Conservation (phyloP, 345 rosid species). For the Turritis glabra region DNA sequence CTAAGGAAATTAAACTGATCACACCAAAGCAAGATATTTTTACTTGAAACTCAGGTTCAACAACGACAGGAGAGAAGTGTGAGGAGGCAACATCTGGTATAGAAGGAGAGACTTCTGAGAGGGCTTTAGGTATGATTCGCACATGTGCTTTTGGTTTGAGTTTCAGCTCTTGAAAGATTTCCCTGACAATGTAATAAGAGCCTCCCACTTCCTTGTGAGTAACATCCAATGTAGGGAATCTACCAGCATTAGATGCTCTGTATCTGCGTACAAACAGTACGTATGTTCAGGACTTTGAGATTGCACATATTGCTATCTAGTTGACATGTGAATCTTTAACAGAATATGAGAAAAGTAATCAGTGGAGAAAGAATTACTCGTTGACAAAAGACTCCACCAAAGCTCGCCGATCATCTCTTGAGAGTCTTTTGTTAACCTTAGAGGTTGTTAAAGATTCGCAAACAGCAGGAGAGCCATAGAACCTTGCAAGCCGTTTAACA, state of each 20-base stretch:
- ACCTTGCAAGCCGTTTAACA: not conserved
- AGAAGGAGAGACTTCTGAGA: slow-evolving; percentile 18
- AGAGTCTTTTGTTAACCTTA: not conserved
- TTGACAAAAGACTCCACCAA: slow-evolving; percentile 25
- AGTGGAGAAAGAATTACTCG: slow-evolving; percentile 7
- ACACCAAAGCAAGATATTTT: not conserved
- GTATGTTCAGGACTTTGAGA: not conserved
- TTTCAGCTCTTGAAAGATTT: slow-evolving; percentile 32
- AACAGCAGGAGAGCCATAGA: slow-evolving; percentile 38
- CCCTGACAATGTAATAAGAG: not conserved
- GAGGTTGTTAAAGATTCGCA: slow-evolving; percentile 10
- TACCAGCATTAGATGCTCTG: slow-evolving; percentile 36
- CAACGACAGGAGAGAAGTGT: slow-evolving; percentile 4
- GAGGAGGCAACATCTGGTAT: slow-evolving; percentile 7
- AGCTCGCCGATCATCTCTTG: slow-evolving; percentile 32
- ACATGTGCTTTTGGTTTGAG: not conserved
- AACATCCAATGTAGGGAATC: not conserved
- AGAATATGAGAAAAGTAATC: not conserved
- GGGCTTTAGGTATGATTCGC: slow-evolving; percentile 15
- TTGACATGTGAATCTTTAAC: not conserved
- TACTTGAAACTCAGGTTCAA: slow-evolving; percentile 12
- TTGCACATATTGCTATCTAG: not conserved
- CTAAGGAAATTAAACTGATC: not conserved
- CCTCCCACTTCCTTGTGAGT: slow-evolving; percentile 32
- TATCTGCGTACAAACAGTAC: slow-evolving; percentile 20